These are phyloP conservation scores for Plantago coronopus DNA, from an alignment of 305 asterid species.

Conservation along the genomic window DNA sequence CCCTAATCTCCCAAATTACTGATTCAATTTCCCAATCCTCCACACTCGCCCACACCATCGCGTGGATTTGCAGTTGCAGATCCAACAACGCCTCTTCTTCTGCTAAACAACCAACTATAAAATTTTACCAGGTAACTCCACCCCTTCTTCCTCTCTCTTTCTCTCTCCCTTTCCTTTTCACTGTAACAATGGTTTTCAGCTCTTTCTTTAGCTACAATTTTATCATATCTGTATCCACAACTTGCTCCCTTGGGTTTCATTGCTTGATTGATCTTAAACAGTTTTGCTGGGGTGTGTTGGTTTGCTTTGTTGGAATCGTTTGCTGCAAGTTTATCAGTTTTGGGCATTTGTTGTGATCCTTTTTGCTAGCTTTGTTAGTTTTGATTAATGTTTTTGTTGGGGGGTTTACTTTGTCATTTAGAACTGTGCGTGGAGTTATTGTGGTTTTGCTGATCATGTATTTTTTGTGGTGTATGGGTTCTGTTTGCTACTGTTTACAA, in stretches of 20 bases:
- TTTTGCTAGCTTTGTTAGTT: too few species aligned
- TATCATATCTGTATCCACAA: too few species aligned
- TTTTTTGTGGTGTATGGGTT: too few species aligned
- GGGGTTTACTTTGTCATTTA: too few species aligned
- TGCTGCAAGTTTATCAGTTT: too few species aligned
- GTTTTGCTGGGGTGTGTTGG: neutral
- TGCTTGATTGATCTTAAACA: neutral
- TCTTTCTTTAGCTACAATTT: too few species aligned
- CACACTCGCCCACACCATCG: constrained; percentile 61
- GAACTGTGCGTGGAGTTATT: too few species aligned
- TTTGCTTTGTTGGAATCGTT: neutral
- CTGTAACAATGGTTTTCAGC: neutral
- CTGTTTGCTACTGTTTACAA: too few species aligned
- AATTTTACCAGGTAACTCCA: constrained; percentile 33
- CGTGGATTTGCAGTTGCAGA: constrained; percentile 55
- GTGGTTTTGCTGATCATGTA: neutral
- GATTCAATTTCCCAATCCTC: constrained; percentile 28
- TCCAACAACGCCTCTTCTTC: constrained; percentile 21
- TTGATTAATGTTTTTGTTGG: too few species aligned
- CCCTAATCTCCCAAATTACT: constrained; percentile 52
- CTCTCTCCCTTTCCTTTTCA: neutral
- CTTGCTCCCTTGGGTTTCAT: too few species aligned
- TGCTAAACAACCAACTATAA: neutral
- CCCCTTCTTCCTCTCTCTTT: constrained; percentile 24
- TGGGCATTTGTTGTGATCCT: too few species aligned